Evolutionary conservation across 2,329 filamentous ascomycete species (phyloP), one percentile per base, ranked within the genome.

Genomic region (Talaromyces marneffei): DNA sequence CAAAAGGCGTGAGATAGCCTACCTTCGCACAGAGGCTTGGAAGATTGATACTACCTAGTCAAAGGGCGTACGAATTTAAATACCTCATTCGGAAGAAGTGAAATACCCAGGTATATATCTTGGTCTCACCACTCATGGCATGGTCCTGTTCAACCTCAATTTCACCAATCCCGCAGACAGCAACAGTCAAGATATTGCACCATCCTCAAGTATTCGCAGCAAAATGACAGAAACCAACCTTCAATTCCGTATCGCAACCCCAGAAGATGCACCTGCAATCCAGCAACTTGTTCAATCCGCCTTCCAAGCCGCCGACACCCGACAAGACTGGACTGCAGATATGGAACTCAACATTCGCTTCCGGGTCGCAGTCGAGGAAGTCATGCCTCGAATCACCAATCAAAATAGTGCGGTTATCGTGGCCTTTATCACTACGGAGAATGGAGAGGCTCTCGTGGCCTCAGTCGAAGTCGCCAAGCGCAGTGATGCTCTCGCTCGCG

Each of bases 241-340:
- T 25, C 62, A 69, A 8, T 79, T 78, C 60, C 77, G 76, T 58
- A 52, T 68, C 35, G 78, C 78, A 53, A 75, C 68, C 7, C 42
- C 60, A 6, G 67, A 74, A 2, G 76, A 80, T 60, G 78, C 74
- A 0, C 55, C 64, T 0, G 69, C 63, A 6, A 59, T 80, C 27
- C 75, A 75, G 29, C 61, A 70, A 16, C 69, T 80, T 1, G 72
- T 78, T 0, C 69, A 79, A 56, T 65, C 71, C 12, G 75, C 78
- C 0, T 80, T 80, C 52, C 76, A 75, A 35, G 69, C 76, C 48
- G 68, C 72, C 2, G 77, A 79, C 44, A 73, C 63, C 62, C 67
- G 77, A 54, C 61, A 70, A 59, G 63, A 67, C 61, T 77, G 74
- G 74, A 73, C 73, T 0, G 77, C 69, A 3, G 67, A 76, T 58